Evolutionary conservation across 2,329 filamentous ascomycete genomes (phyloP), one percentile per base, ranked within the genome.

Genomic region (Phoma sp.): DNA sequence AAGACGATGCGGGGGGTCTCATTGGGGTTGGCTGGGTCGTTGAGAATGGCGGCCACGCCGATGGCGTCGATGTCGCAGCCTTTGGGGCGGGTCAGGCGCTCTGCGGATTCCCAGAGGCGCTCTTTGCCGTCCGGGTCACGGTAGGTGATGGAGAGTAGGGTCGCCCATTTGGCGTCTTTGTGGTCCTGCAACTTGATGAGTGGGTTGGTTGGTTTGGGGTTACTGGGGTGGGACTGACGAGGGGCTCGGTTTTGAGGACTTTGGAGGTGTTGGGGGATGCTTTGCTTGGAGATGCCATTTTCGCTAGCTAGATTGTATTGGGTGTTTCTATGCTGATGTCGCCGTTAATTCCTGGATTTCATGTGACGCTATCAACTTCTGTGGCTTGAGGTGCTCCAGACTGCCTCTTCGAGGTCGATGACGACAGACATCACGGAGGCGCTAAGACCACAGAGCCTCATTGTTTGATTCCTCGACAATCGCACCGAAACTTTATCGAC

Each of bases 91-190:
- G 88, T 91, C 27, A 81, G 81, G n/a, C 89, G 84, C 72, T 90
- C 86, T 13, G 86, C 86, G 0, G 86, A 88, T 68, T 92, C 89
- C 89, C 89, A 91, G 27, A 82, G 84, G 47, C 88, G 81, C 0
- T 77, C 71, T 13, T 77, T 76, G 60, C 84, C 85, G 30, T 81
- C 79, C 18, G 85, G 83, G 66, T 91, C 89, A 50, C 78, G 77
- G 71, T 91, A 92, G 30, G 74, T 76, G n/a, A 65, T 75, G 47
- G 41, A 50, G 9, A 51, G 66, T 14, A 78, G 61, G 3, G 68
- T 74, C 6, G 70, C 70, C 76, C 76, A 78, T 60, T 71, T 72
- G 4, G 76, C 75, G 14, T 78, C 73, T 54, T 70, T 69, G 51
- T 71, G 63, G 45, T 74, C 65, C 73, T 75, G 51, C 38, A 45